Conservation (phyloP, 306 rosid species). For the Sicyos baderoa region DNA sequence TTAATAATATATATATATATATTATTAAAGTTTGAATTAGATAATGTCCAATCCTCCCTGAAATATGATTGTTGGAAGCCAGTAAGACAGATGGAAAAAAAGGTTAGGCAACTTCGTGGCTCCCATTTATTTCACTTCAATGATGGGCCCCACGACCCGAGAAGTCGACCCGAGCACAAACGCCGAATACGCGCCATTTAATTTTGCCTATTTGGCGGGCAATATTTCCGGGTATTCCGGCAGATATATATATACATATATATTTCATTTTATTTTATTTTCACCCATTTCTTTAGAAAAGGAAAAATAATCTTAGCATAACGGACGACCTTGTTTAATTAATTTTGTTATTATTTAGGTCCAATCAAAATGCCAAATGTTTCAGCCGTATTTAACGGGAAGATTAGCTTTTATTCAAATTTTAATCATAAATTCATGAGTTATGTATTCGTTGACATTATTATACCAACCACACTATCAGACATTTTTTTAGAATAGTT, state of each 20-base stretch:
- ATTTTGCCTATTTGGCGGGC: not conserved
- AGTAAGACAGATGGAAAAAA: not conserved
- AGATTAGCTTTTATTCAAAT: no score
- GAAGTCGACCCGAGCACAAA: not conserved
- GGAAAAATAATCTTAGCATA: not conserved
- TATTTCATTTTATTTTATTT: not conserved
- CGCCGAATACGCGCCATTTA: not conserved
- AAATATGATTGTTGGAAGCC: not conserved
- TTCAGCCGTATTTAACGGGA: no score
- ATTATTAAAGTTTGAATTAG: not conserved
- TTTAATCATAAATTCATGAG: no score
- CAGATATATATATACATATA: no score
- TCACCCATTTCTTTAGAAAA: not conserved
- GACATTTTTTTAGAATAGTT: no score
- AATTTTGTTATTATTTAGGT: not conserved
- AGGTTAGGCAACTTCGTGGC: not conserved
- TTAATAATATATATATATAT: no score
- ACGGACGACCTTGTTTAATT: not conserved
- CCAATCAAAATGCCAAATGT: no score
- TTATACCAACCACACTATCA: no score
- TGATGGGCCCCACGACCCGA: not conserved
- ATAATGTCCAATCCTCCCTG: no score
- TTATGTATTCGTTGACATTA: no score
- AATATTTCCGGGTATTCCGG: not conserved
- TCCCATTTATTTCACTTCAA: not conserved